Evolutionary conservation across 2,329 filamentous ascomycete species (phyloP).

Genomic region (Metarhizium guizhouense): DNA sequence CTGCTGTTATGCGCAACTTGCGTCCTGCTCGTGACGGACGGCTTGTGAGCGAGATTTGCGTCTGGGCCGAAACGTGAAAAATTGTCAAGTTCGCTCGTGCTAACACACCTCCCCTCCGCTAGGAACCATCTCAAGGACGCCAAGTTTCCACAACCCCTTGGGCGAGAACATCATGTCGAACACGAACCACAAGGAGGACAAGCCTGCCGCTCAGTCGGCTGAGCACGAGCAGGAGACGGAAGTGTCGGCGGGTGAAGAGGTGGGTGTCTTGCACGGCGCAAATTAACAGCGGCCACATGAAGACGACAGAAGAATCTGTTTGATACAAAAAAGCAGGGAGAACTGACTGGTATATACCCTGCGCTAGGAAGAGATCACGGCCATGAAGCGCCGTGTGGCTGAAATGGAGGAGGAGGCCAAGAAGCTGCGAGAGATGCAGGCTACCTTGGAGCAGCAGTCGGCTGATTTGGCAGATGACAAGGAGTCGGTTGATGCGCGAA

Average conservation of each 20-base stretch:
- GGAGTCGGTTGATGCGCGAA: constrained; percentile 89
- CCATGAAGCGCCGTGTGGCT: constrained; percentile 78
- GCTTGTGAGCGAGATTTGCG: too few relatives aligned
- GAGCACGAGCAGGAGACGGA: constrained; percentile 6
- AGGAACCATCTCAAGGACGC: too few relatives aligned
- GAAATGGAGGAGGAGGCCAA: constrained; percentile 88
- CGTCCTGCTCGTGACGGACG: too few relatives aligned
- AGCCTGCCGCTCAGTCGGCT: constrained; percentile 3
- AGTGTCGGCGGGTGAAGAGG: constrained; percentile 11
- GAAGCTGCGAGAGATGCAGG: constrained; percentile 81
- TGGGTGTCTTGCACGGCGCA: constrained; percentile 6
- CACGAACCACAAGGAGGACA: constrained; percentile 5
- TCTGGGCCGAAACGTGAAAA: too few relatives aligned
- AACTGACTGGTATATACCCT: constrained; percentile 20
- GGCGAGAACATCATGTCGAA: constrained; percentile 5
- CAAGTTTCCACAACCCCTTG: neutral
- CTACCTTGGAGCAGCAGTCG: constrained; percentile 73
- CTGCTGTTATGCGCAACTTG: too few relatives aligned
- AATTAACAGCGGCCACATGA: neutral
- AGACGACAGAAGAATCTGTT: neutral
- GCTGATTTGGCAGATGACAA: constrained; percentile 83
- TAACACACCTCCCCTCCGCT: too few relatives aligned
- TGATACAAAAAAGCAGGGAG: constrained; percentile 8
- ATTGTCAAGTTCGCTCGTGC: too few relatives aligned
- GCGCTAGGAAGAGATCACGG: constrained; percentile 65